Percentiles rank a stretch among this genome's conserved stretches.
phyloP scores from a whole-genome alignment of 208 protist genomes.

The Leishmania amazonensis region DNA sequence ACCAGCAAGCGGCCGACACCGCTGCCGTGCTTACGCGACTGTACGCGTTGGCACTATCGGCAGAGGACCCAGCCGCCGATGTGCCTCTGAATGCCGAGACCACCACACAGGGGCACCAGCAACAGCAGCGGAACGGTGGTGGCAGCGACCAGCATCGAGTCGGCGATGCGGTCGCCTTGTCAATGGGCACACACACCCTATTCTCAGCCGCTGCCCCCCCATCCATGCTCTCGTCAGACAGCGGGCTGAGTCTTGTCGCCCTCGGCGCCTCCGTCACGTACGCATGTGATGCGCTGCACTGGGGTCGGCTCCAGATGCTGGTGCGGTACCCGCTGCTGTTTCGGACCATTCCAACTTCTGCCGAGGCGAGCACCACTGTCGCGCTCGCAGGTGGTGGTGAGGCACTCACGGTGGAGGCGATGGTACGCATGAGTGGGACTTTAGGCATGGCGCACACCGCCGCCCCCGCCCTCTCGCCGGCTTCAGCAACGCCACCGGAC shows the following conservation, averaged over 20 bases:
- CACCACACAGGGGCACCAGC: not conserved
- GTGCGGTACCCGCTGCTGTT: constrained; percentile 33
- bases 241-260: constrained; percentile 16
- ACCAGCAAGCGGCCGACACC: not conserved
- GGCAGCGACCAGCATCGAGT: not conserved
- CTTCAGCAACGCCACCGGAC: not conserved
- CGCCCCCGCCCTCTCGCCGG: not conserved
- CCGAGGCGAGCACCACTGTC: not conserved
- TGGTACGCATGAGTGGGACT: constrained; percentile 5
- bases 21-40: constrained; percentile 24
- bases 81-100: not conserved
- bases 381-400: not conserved
- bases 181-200: not conserved
- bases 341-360: not conserved
- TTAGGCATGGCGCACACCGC: constrained; percentile 9
- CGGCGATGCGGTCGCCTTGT: not conserved
- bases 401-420: constrained; percentile 19
- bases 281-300: constrained; percentile 22
- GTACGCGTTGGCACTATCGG: constrained; percentile 13
- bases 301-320: constrained; percentile 23
- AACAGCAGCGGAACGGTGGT: not conserved
- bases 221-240: not conserved
- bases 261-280: constrained; percentile 24
- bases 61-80: constrained; percentile 1
- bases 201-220: not conserved